Base-by-base conservation (phyloP, 2,329 filamentous ascomycete species). In the Aspergillus novoparasiticus region DNA sequence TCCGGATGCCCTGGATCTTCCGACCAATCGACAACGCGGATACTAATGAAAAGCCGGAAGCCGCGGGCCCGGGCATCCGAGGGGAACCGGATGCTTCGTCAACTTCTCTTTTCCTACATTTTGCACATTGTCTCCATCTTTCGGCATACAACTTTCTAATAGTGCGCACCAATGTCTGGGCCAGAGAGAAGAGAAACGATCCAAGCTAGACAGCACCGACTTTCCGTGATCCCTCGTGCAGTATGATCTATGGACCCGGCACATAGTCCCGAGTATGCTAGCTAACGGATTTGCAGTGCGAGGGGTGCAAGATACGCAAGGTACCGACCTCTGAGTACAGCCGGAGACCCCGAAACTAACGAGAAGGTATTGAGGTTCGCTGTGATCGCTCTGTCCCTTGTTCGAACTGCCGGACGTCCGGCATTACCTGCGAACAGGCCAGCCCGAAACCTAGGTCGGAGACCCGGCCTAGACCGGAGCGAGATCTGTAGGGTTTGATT, bases 231-330 rank as follows among this genome's bases (percentile, higher is more conserved):
- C 51, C 68, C 58, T n/a, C 61, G 61, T 68, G 68, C 64, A 57
- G 71, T 64, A 68, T 32, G 66, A 41, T 9, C 4, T 6, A 28
- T 48, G 50, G 6, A 34, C 6, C 36, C 4, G n/a, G 3, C 19
- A 12, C 5, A 21, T 34, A 5, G 19, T 43, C 10, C 26, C 19
- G 23, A 41, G 21, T 26, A 50, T 9, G 28, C 4, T 50, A 50
- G 46, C 50, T 57, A 48, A 43, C 36, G 14, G 21, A 32, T 51
- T 57, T 51, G 12, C 43, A 71, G 69, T 71, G 69, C 39, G 69
- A 71, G 59, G 69, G 60, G 54, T 68, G 67, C 28, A 64, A 61
- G 48, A 60, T 65, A 32, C 69, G 69, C 48, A 71, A 71, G 62
- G 66, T 69, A 61, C 16, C 11, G 57, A 11, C 11, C 4, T 28